A percentile compares a stretch with the other conserved stretches of the same genome.
Evolutionary conservation across 495 filamentous ascomycete species (phyloP).

Genomic region (Xylaria venustula): DNA sequence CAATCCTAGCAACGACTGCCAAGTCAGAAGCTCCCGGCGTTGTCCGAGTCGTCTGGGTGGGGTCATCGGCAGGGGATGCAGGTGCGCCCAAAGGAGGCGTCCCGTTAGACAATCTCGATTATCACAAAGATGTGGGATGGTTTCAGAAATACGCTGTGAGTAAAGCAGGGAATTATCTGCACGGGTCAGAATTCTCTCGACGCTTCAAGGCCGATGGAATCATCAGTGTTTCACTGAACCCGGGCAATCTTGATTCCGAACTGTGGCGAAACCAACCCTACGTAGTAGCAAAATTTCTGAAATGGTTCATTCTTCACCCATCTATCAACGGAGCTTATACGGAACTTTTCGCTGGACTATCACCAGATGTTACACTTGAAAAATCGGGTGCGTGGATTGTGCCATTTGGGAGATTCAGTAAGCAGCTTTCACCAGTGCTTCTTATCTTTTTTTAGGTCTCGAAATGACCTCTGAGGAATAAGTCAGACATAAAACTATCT

Average conservation of each 20-base stretch:
- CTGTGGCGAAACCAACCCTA: conserved; percentile 25
- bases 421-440: background rate
- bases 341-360: conserved; percentile 40
- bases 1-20: conserved; percentile 38
- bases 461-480: no score
- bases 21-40: conserved; percentile 23
- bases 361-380: conserved; percentile 29
- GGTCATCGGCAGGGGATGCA: conserved; percentile 23
- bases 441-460: no score
- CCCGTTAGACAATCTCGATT: conserved; percentile 16
- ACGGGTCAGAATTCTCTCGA: conserved; percentile 32
- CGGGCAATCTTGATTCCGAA: conserved; percentile 27
- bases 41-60: conserved; percentile 47
- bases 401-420: conserved; percentile 7
- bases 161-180: conserved; percentile 39
- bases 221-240: conserved; percentile 30
- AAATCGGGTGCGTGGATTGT: conserved; percentile 16
- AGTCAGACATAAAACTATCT: background rate
- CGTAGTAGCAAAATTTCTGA: background rate
- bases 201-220: conserved; percentile 26
- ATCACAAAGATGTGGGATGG: background rate
- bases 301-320: conserved; percentile 8
- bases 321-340: conserved; percentile 39
- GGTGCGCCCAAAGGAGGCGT: conserved; percentile 23
- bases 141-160: conserved; percentile 28